A percentile compares a stretch with the other conserved stretches of the same genome.
phyloP scores from a whole-genome alignment of 2,329 filamentous ascomycete species.

The Fonsecaea erecta region DNA sequence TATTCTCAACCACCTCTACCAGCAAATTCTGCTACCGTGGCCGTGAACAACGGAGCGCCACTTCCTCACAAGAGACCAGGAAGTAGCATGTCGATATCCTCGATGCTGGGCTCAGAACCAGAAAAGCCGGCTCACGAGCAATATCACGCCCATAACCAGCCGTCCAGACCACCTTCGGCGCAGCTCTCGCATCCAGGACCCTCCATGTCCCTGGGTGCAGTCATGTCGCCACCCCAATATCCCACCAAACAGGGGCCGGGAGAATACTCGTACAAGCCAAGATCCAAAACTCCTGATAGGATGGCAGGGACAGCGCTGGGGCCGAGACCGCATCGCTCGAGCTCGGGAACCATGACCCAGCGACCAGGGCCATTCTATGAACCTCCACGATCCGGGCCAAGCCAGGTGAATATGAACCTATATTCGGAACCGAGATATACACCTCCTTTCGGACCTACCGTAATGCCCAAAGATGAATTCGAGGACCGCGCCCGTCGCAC shows the following conservation, averaged over 20 bases:
- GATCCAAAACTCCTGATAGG: slow-evolving; percentile 73
- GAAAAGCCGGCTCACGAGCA: slow-evolving; percentile 53
- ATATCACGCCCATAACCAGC: slow-evolving; percentile 43
- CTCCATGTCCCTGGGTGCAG: slow-evolving; percentile 42
- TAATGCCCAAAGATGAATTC: slow-evolving; percentile 29
- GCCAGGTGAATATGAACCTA: slow-evolving; percentile 4
- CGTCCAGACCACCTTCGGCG: slow-evolving; percentile 43
- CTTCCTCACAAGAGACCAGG: slow-evolving; percentile 51
- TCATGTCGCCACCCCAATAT: slow-evolving; percentile 51
- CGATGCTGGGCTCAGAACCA: slow-evolving; percentile 65
- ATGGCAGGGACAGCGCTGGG: slow-evolving; percentile 46
- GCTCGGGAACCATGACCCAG: slow-evolving; percentile 36
- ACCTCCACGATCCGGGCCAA: slow-evolving; percentile 17
- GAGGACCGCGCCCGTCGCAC: slow-evolving; percentile 44
- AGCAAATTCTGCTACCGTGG: slow-evolving; percentile 20
- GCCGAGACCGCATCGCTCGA: slow-evolving; percentile 37
- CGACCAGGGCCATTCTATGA: slow-evolving; percentile 32
- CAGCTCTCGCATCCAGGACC: slow-evolving; percentile 42
- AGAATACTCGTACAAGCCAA: slow-evolving; percentile 67
- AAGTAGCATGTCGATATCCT: slow-evolving; percentile 75
- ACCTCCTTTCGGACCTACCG: slow-evolving; percentile 26
- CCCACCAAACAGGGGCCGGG: slow-evolving; percentile 52
- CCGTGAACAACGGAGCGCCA: slow-evolving; percentile 20
- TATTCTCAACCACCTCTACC: slow-evolving; percentile 31
- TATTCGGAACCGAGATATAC: slow-evolving; percentile 28